A percentile compares a stretch with the other conserved stretches of the same genome.
phyloP scores from a whole-genome alignment of 2,329 filamentous ascomycete genomes.

The Teratosphaeria destructans region DNA sequence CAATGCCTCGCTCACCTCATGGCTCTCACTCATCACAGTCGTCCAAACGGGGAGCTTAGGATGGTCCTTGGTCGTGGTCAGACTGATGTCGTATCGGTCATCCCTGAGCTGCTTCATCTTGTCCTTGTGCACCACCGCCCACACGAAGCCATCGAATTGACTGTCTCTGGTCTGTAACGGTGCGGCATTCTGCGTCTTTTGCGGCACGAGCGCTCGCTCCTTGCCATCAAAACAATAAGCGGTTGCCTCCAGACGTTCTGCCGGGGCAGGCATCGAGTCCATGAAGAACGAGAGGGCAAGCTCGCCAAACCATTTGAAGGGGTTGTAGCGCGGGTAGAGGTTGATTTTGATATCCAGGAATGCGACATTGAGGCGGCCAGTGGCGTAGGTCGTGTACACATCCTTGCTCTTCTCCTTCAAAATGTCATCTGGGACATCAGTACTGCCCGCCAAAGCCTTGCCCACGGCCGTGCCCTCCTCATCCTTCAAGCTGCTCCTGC shows the following conservation, averaged over 20 bases:
- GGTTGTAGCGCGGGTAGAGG: slow-evolving; percentile 80
- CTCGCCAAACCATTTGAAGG: slow-evolving; percentile 57
- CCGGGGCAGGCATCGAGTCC: slow-evolving; percentile 59
- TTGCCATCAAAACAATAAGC: slow-evolving; percentile 87
- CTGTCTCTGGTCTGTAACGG: slow-evolving; percentile 42
- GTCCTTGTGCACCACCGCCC: slow-evolving; percentile 90
- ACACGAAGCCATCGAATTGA: slow-evolving; percentile 81
- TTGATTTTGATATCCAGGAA: slow-evolving; percentile 79
- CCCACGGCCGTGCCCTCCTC: slow-evolving; percentile 18
- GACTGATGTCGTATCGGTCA: slow-evolving; percentile 85
- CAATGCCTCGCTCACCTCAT: slow-evolving; percentile 80
- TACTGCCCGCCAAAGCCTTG: slow-evolving; percentile 30
- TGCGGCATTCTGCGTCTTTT: slow-evolving; percentile 45
- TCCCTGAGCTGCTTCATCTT: slow-evolving; percentile 82
- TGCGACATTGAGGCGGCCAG: slow-evolving; percentile 83
- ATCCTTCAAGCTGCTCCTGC: slow-evolving; percentile 32
- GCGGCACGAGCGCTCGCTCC: slow-evolving; percentile 64
- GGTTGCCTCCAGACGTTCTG: slow-evolving; percentile 65
- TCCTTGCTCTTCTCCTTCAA: slow-evolving; percentile 80
- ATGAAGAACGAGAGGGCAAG: slow-evolving; percentile 62
- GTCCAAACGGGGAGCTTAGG: slow-evolving; percentile 80
- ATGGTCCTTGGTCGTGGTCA: slow-evolving; percentile 89
- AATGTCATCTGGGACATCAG: slow-evolving; percentile 45
- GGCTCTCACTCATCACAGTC: slow-evolving; percentile 93
- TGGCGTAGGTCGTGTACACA: slow-evolving; percentile 79